Percentiles rank a stretch among this genome's conserved stretches.
These are phyloP conservation scores for Pichia rugopelliculosa DNA, from an alignment of 805 yeast genomes.

Conservation along the genomic window DNA sequence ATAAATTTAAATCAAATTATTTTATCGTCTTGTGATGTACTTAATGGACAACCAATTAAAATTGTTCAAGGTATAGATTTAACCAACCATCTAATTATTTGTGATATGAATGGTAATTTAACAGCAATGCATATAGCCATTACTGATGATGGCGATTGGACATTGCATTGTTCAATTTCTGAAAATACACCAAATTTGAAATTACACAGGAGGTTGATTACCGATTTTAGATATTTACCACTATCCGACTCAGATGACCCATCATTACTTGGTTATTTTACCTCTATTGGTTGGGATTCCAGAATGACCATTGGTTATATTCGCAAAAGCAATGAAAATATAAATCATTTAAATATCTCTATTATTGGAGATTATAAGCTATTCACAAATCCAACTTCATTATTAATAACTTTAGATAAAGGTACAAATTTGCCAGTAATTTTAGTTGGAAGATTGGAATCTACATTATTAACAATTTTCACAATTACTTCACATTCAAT, in stretches of 20 bases:
- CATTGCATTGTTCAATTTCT: background rate
- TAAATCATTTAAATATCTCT: slow-evolving; percentile 10
- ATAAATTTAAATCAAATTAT: slow-evolving; percentile 14
- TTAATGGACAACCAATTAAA: slow-evolving; percentile 18
- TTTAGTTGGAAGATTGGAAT: slow-evolving; percentile 52
- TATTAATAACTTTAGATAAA: slow-evolving; percentile 28
- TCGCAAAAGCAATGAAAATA: slow-evolving; percentile 1
- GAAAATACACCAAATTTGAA: slow-evolving; percentile 7
- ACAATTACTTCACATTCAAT: slow-evolving; percentile 10
- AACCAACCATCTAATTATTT: slow-evolving; percentile 20
- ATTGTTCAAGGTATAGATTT: slow-evolving; percentile 16
- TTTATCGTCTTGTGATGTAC: slow-evolving; percentile 10
- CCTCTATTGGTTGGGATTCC: slow-evolving; percentile 57
- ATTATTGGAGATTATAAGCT: slow-evolving; percentile 30
- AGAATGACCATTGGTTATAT: slow-evolving; percentile 30
- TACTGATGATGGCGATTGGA: background rate
- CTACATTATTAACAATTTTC: slow-evolving; percentile 48
- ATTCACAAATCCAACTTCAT: slow-evolving; percentile 44
- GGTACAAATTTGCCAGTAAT: slow-evolving; percentile 30
- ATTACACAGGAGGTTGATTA: slow-evolving; percentile 27
- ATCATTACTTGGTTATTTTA: slow-evolving; percentile 28
- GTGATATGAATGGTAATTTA: slow-evolving; percentile 29
- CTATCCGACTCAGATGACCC: slow-evolving; percentile 5
- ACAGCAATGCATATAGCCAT: background rate
- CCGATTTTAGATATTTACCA: slow-evolving; percentile 13